These are phyloP conservation scores for Umbelopsis sp. DNA, from an alignment of 192 early-diverging fungal species.

Conservation along the genomic window DNA sequence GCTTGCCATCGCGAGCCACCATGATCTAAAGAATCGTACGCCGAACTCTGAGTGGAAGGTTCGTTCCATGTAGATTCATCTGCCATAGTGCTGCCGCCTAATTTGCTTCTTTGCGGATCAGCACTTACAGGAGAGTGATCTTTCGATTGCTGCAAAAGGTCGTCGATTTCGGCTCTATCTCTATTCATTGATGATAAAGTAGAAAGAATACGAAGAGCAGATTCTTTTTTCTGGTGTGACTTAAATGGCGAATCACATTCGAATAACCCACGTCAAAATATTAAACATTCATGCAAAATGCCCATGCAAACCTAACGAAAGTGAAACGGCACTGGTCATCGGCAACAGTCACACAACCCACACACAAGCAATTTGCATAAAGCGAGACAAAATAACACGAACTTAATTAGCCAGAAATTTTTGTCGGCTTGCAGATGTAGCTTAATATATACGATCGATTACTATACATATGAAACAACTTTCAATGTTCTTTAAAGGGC, in stretches of 20 bases:
- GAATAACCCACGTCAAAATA: background rate
- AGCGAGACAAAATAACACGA: background rate
- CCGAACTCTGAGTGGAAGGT: background rate
- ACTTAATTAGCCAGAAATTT: background rate
- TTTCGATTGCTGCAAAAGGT: slow-evolving; percentile 12
- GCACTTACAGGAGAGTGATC: background rate
- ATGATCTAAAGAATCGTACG: background rate
- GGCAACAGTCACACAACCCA: background rate
- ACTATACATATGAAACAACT: no score
- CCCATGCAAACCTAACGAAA: background rate
- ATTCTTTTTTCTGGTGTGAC: background rate
- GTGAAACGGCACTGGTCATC: background rate
- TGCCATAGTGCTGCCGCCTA: background rate
- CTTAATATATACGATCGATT: no score
- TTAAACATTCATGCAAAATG: slow-evolving; percentile 22
- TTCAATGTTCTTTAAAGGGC: no score
- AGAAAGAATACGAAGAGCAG: background rate
- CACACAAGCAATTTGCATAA: background rate
- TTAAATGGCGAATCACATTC: background rate
- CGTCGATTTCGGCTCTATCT: background rate
- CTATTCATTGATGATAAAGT: background rate
- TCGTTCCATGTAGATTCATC: background rate
- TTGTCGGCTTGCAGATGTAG: background rate
- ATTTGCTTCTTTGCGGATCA: background rate
- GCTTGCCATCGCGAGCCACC: background rate